Conservation (phyloP, 2,329 filamentous ascomycete genomes). For the Alternaria angustiovoidea region DNA sequence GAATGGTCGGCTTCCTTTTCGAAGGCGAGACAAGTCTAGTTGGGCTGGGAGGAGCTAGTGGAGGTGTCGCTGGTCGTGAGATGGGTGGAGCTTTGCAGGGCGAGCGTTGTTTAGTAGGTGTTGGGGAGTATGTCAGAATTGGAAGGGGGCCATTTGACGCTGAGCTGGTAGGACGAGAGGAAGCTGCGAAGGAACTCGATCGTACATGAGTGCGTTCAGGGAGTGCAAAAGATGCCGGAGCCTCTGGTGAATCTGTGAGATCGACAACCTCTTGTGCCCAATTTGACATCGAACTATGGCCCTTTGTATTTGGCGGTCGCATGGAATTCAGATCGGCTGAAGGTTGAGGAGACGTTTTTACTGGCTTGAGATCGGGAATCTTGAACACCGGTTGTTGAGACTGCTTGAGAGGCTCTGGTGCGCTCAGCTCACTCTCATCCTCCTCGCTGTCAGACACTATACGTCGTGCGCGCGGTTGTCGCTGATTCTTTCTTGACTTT, state of each 20-base stretch:
- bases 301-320: slow-evolving; percentile 36
- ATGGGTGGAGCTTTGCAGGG: slow-evolving; percentile 45
- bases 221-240: slow-evolving; percentile 28
- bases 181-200: slow-evolving; percentile 35
- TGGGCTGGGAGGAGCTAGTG: slow-evolving; percentile 36
- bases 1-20: slow-evolving; percentile 44
- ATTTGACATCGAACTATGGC: slow-evolving; percentile 37
- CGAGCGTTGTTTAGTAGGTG: slow-evolving; percentile 44
- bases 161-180: slow-evolving; percentile 43
- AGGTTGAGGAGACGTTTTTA: background rate
- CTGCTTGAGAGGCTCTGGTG: background rate
- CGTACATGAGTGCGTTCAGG: slow-evolving; percentile 30
- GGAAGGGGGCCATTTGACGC: slow-evolving; percentile 35
- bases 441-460: slow-evolving; percentile 37
- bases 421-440: slow-evolving; percentile 18
- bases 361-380: slow-evolving; percentile 12
- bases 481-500: slow-evolving; percentile 24
- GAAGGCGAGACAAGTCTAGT: slow-evolving; percentile 49
- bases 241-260: slow-evolving; percentile 39
- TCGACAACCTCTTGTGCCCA: slow-evolving; percentile 47
- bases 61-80: slow-evolving; percentile 43
- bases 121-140: slow-evolving; percentile 47
- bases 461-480: slow-evolving; percentile 22
- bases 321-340: slow-evolving; percentile 28
- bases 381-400: slow-evolving; percentile 12